Evolutionary conservation across 192 early-diverging fungal species (phyloP).

Genomic region (Entrophospora sp.): DNA sequence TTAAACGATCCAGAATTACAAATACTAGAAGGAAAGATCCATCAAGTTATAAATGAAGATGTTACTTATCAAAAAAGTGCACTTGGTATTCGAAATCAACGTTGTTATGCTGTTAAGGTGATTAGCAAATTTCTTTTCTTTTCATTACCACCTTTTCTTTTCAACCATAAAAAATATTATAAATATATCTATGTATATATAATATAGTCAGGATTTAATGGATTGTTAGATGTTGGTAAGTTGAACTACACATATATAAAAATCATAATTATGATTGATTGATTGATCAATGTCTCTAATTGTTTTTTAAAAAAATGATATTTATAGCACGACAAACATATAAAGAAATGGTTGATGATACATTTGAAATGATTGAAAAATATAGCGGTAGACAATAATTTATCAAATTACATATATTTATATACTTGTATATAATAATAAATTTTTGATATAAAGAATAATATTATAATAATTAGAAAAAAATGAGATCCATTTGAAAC

Average conservation of each 20-base stretch:
- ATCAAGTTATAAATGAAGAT: slow-evolving; percentile 64
- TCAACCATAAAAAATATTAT: no score
- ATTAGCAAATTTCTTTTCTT: no score
- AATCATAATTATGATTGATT: no score
- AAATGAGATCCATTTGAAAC: slow-evolving; percentile 54
- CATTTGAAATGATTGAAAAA: slow-evolving; percentile 48
- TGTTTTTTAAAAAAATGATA: no score
- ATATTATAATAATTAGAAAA: slow-evolving; percentile 34
- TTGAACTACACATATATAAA: background rate
- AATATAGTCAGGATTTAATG: slow-evolving; percentile 61
- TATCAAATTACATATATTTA: no score
- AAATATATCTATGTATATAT: background rate
- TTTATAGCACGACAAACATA: slow-evolving; percentile 61
- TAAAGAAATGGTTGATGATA: slow-evolving; percentile 63
- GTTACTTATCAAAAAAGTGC: slow-evolving; percentile 60
- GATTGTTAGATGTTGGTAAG: slow-evolving; percentile 77
- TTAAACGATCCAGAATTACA: slow-evolving; percentile 32
- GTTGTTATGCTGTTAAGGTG: slow-evolving; percentile 78
- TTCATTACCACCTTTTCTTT: no score
- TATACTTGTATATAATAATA: slow-evolving; percentile 25
- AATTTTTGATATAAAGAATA: slow-evolving; percentile 33
- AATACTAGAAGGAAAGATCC: slow-evolving; percentile 39
- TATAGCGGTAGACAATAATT: slow-evolving; percentile 41
- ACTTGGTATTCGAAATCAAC: slow-evolving; percentile 71
- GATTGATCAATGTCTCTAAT: no score